Conservation (phyloP, 1,139 yeast genomes). For the Nakaseomyces delphensis region DNA sequence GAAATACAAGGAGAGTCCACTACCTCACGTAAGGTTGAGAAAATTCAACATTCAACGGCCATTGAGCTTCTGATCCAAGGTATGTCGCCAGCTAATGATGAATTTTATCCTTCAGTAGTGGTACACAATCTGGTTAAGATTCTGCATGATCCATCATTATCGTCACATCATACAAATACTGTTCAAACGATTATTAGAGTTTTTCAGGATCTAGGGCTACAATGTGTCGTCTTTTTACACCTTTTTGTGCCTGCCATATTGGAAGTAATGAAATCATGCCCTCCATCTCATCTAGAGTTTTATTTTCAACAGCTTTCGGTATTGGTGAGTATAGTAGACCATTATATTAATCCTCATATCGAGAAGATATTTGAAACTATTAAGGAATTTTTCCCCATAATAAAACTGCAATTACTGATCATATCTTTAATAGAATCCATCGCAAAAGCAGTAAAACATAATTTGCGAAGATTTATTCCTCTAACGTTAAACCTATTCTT, state of each 20-base stretch:
- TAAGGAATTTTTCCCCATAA: slow-evolving; percentile 61
- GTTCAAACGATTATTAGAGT: slow-evolving; percentile 88
- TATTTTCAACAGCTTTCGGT: slow-evolving; percentile 84
- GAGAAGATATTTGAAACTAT: slow-evolving; percentile 69
- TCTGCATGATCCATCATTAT: slow-evolving; percentile 73
- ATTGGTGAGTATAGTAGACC: slow-evolving; percentile 73
- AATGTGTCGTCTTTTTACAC: slow-evolving; percentile 79
- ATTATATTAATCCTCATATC: slow-evolving; percentile 78
- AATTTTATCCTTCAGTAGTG: slow-evolving; percentile 92
- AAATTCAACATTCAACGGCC: slow-evolving; percentile 83
- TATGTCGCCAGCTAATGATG: slow-evolving; percentile 87
- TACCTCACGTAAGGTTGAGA: slow-evolving; percentile 59
- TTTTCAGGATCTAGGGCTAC: slow-evolving; percentile 77
- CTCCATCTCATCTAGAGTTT: slow-evolving; percentile 73
- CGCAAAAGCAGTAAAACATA: slow-evolving; percentile 82
- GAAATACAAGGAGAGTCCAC: slow-evolving; percentile 71
- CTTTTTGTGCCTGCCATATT: slow-evolving; percentile 85
- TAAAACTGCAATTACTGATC: slow-evolving; percentile 68
- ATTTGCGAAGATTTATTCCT: slow-evolving; percentile 77
- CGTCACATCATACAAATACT: slow-evolving; percentile 80
- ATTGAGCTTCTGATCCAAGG: slow-evolving; percentile 87
- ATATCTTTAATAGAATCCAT: slow-evolving; percentile 75
- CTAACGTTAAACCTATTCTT: slow-evolving; percentile 67
- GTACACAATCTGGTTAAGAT: slow-evolving; percentile 76
- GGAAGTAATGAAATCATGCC: slow-evolving; percentile 76